Evolutionary conservation across 2,329 filamentous ascomycete genomes (phyloP), one percentile per base, ranked within the genome.

Genomic region (Penicillium frequentans): DNA sequence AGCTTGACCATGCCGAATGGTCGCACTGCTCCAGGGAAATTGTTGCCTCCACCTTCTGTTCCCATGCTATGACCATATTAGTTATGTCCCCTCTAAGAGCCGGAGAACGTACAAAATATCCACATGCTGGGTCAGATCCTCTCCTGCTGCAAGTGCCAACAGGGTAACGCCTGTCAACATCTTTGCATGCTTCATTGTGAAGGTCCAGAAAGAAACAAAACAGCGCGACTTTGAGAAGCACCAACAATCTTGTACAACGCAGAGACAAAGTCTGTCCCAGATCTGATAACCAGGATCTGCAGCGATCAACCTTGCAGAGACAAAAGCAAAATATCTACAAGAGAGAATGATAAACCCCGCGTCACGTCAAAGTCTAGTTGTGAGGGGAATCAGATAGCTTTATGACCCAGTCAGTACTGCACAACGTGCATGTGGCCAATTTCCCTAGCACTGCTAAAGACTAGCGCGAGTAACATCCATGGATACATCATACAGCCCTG

Each of bases 1-100:
- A 78, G 62, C 50, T 79, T 79, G 43, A 75, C 75, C 54, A 78
- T 73, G 3, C 75, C 75, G 48, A 78, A 79, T 1, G 77, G 77
- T 19, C 71, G 65, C 21, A 71, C 72, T 8, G 66, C 75, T 7
- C 76, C 77, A 11, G 76, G 75, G 60, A 79, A 78, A 55, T 78
- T 73, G 51, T 78, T 75, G 5, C 76, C 76, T 29, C 75, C 75
- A 55, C 58, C 60, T 52, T 71, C 55, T 3, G 71, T 68, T 42
- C 71, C 71, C 53, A 64, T 58, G 39, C 71, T 73, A 39, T 19
- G 19, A 24, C 8, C 13, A 14, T 37, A 21, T 55, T 24, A 50
- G 42, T 11, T 8, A 47, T 23, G 23, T 35, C 14, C 11, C 1
- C 27, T 6, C 11, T 6, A 5, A 33, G 9, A 11, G 35, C 31